Base-by-base conservation (phyloP, 2,329 filamentous ascomycete genomes). In the Ceratocystis cacaofunesta region DNA sequence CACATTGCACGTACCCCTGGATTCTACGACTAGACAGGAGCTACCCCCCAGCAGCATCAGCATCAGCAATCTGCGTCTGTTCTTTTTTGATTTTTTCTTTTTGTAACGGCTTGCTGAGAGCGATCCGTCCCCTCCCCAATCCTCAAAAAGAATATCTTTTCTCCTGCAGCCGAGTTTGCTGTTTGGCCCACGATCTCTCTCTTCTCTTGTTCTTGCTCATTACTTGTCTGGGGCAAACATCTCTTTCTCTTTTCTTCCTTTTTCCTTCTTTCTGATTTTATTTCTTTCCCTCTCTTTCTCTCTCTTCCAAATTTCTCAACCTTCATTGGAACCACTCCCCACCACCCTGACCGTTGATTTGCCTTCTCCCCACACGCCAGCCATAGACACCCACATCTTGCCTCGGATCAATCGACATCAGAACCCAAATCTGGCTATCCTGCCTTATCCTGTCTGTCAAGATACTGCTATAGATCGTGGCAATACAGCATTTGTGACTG, bases 81-180 rank as follows among this genome's bases (percentile, higher is more conserved):
- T 58, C 30, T 32, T 32, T 32, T 58, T 30, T 58, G 5, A n/a
- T 57, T 12, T 30, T 57, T 57, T 57, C 28, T 58, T 58, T n/a
- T 58, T 58, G 12, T n/a, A 58, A 58, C 28, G 55, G 5, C 55
- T 32, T 58, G 15, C 32, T n/a, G 28, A 58, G 28, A 32, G 28
- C 25, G 17, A 58, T 15, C 12, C 15, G 55, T 10, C 55, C 52
- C 52, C 22, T 30, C 52, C 55, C 55, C 55, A 30, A 58, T 58
- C 32, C 55, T 32, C 15, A 19, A 58, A 58, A 58, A 58, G 55
- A 58, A 58, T 36, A 58, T 58, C 55, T 58, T 58, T 58, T 58
- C 55, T 58, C 28, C 15, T 58, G 15, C 55, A 19, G 55, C 55
- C 55, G 55, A 36, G 12, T 19, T 36, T 58, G 28, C 22, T 58